Conservation (phyloP, 805 yeast species). For the Kazachstania kunashirensis region DNA sequence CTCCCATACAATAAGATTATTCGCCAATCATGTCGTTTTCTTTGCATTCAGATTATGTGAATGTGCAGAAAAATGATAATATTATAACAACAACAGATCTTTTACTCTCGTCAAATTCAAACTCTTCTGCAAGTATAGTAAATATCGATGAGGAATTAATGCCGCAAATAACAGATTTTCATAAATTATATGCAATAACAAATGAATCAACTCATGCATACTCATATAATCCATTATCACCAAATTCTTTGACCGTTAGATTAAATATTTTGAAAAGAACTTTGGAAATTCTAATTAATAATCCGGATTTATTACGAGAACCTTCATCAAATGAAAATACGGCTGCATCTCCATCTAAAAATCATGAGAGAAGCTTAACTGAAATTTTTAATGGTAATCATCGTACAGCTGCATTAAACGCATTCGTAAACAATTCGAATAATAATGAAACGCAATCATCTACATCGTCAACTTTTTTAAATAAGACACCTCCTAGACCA, state of each 20-base stretch:
- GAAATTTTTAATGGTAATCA: conserved; percentile 3
- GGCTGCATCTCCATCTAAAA: too few species aligned
- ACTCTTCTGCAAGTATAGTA: neutral
- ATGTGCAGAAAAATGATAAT: too few species aligned
- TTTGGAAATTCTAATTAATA: conserved; percentile 54
- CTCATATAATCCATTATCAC: conserved; percentile 72
- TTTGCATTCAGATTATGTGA: too few species aligned
- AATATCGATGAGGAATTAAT: neutral
- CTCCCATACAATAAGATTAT: too few species aligned
- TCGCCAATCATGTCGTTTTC: too few species aligned
- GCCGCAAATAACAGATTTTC: conserved; percentile 1
- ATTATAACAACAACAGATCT: too few species aligned
- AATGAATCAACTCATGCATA: conserved; percentile 73
- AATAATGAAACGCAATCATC: neutral
- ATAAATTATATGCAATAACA: conserved; percentile 51
- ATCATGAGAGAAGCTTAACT: conserved; percentile 6
- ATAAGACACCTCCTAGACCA: neutral
- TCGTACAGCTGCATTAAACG: conserved; percentile 16
- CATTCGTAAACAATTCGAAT: conserved; percentile 16
- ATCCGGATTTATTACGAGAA: conserved; percentile 34
- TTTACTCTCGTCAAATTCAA: neutral
- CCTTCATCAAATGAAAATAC: conserved; percentile 2
- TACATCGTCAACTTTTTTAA: neutral
- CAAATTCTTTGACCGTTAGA: conserved; percentile 65
- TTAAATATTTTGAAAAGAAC: conserved; percentile 65